Evolutionary conservation across 345 rosid genomes (phyloP).

Genomic region (Triadica sebifera): DNA sequence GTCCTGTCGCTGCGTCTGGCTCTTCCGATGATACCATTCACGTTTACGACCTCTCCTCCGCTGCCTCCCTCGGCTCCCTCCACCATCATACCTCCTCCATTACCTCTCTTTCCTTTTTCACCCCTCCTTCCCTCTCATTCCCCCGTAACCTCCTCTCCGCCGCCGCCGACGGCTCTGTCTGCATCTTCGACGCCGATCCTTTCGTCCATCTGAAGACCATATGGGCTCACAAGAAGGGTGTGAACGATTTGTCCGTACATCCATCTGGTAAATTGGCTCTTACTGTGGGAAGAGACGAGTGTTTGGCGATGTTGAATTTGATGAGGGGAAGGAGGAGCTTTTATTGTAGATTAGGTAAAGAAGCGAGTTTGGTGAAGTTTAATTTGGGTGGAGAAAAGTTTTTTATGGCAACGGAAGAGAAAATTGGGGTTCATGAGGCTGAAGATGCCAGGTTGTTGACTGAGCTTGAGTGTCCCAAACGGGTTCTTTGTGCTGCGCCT

Average conservation of each 20-base stretch:
- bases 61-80: conserved; percentile 81
- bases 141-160: conserved; percentile 89
- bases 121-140: conserved; percentile 65
- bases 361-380: conserved; percentile 62
- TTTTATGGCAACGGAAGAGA: conserved; percentile 62
- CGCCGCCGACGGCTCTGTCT: conserved; percentile 79
- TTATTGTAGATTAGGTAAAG: conserved; percentile 66
- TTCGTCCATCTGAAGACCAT: conserved; percentile 74
- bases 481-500: conserved; percentile 75
- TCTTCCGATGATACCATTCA: conserved; percentile 80
- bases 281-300: conserved; percentile 76
- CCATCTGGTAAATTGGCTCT: conserved; percentile 83
- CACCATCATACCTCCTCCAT: conserved; percentile 60
- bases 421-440: conserved; percentile 66
- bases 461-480: conserved; percentile 57
- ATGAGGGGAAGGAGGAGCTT: conserved; percentile 86
- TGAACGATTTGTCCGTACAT: conserved; percentile 72
- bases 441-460: conserved; percentile 79
- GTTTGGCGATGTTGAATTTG: conserved; percentile 81
- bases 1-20: conserved; percentile 82
- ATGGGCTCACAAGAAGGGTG: conserved; percentile 58
- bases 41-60: conserved; percentile 74
- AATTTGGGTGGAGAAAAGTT: conserved; percentile 60
- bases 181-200: conserved; percentile 79
- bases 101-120: conserved; percentile 76